These are phyloP conservation scores for Lepiota venenata DNA, from an alignment of 768 basidiomycete species.

Conservation along the genomic window DNA sequence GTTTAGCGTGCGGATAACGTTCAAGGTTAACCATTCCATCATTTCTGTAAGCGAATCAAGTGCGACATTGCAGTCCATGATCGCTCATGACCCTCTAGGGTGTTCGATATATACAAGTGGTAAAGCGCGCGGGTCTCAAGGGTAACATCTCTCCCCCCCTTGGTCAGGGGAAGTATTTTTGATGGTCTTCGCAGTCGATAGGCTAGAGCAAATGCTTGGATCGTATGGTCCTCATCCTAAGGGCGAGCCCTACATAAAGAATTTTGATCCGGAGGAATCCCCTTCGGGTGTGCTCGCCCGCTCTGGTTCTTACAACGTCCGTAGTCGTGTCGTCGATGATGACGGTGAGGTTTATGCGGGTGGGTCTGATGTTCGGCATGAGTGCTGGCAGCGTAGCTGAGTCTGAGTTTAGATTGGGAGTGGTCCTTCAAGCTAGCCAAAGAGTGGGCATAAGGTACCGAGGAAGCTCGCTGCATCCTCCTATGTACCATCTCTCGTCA, in stretches of 20 bases:
- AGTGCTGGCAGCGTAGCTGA: neutral
- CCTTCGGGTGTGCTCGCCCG: constrained; percentile 84
- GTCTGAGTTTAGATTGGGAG: constrained; percentile 56
- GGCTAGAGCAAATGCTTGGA: constrained; percentile 91
- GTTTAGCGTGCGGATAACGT: constrained; percentile 70
- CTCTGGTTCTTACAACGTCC: constrained; percentile 72
- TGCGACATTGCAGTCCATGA: constrained; percentile 8
- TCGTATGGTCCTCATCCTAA: constrained; percentile 79
- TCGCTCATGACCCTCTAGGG: constrained; percentile 39
- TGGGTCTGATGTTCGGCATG: constrained; percentile 29
- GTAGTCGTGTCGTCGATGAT: constrained; percentile 84
- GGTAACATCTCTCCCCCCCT: constrained; percentile 36
- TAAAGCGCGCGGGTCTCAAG: constrained; percentile 73
- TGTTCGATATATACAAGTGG: constrained; percentile 84
- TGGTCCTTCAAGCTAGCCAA: constrained; percentile 93
- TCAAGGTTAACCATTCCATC: constrained; percentile 89
- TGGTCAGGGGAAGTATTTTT: neutral
- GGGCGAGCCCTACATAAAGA: constrained; percentile 66
- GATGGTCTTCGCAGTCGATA: constrained; percentile 63
- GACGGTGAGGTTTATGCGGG: constrained; percentile 80
- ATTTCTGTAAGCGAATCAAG: constrained; percentile 54
- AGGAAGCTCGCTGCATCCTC: neutral
- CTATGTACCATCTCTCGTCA: neutral
- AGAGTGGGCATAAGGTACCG: constrained; percentile 67
- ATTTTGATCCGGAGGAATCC: constrained; percentile 70